Evolutionary conservation across 257 asterid genomes (phyloP).

Genomic region (Penstemon barbatus): DNA sequence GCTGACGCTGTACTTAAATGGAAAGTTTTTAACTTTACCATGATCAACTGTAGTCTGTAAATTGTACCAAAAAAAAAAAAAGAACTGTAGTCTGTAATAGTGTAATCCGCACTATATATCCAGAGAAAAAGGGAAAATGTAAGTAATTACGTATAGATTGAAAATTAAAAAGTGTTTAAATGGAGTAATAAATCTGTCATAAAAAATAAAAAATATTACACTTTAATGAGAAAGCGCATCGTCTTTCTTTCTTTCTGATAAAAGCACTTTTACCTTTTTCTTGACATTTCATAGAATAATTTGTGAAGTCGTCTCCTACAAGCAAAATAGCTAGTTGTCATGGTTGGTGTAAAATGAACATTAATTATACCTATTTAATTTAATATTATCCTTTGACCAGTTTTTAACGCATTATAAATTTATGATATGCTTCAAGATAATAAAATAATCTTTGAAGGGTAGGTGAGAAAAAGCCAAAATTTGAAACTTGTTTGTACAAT

Average conservation of each 20-base stretch:
- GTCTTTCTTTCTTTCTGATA: slow-evolving; percentile 15
- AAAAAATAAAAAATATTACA: not conserved
- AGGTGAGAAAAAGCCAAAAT: slow-evolving; percentile 36
- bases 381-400: not conserved
- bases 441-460: slow-evolving; percentile 31
- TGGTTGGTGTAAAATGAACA: slow-evolving; percentile 2
- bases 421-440: slow-evolving; percentile 18
- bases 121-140: no score
- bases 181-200: no score
- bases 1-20: no score
- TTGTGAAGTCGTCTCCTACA: slow-evolving; percentile 17
- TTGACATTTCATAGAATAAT: slow-evolving; percentile 9
- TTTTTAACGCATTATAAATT: not conserved
- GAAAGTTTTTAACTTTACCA: no score
- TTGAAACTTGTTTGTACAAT: not conserved
- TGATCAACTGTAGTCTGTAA: no score
- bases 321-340: not conserved
- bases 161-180: no score
- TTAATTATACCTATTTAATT: not conserved
- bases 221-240: not conserved
- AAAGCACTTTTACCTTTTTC: not conserved
- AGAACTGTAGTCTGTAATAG: no score
- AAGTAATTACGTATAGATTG: no score
- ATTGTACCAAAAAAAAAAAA: no score
- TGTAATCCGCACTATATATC: no score